phyloP scores from a whole-genome alignment of 331 rosid species.

The Malus hybrid region DNA sequence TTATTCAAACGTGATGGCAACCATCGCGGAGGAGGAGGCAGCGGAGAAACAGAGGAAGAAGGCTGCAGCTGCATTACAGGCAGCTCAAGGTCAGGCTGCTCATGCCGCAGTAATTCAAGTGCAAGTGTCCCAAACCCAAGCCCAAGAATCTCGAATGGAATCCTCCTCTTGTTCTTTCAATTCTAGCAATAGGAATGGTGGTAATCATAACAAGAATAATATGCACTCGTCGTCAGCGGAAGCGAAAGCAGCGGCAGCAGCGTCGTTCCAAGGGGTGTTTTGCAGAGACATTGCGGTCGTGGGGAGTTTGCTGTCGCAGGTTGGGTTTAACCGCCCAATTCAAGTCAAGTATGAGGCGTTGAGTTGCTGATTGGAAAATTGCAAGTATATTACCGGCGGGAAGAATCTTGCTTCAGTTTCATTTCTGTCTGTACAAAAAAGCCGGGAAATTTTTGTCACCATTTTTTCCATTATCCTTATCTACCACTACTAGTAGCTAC shows the following conservation, averaged over 20 bases:
- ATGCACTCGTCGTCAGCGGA: slow-evolving; percentile 19
- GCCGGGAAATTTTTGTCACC: slow-evolving; percentile 84
- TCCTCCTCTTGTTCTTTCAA: slow-evolving; percentile 10
- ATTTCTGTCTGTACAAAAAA: slow-evolving; percentile 58
- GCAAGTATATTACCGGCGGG: slow-evolving; percentile 2
- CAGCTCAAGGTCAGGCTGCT: slow-evolving; percentile 13
- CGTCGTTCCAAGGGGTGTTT: slow-evolving; percentile 71
- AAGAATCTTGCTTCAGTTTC: neutral
- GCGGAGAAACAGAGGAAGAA: slow-evolving; percentile 67
- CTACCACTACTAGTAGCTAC: slow-evolving; percentile 11
- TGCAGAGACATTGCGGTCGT: slow-evolving; percentile 82
- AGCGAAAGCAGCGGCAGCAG: slow-evolving; percentile 11
- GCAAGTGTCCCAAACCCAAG: slow-evolving; percentile 20
- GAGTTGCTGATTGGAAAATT: slow-evolving; percentile 48
- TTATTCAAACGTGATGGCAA: slow-evolving; percentile 49
- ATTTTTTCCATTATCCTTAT: slow-evolving; percentile 1
- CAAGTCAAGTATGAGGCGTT: slow-evolving; percentile 83
- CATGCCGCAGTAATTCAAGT: neutral
- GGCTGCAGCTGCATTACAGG: slow-evolving; percentile 45
- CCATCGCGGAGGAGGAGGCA: slow-evolving; percentile 62
- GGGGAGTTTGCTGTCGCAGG: slow-evolving; percentile 74
- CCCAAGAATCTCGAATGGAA: slow-evolving; percentile 19
- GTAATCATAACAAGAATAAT: neutral
- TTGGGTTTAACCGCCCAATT: slow-evolving; percentile 66
- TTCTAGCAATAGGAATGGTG: neutral